Percentiles rank a stretch among this genome's conserved stretches.
These are phyloP conservation scores for Dendrocalamus latiflorus DNA, from an alignment of 202 grass and related monocot species.

Conservation along the genomic window DNA sequence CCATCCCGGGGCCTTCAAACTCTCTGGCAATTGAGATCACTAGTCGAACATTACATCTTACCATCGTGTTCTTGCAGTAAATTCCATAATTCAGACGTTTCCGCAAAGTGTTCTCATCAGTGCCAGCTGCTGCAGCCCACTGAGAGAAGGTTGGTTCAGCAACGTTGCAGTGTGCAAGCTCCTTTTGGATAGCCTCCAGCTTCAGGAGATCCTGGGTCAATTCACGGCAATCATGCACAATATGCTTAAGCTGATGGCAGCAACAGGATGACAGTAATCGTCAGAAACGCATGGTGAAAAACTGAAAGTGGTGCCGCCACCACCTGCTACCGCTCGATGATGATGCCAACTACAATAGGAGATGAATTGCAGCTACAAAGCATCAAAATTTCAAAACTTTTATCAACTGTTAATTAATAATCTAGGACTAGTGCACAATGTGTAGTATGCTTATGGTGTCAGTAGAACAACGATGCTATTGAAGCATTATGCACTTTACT, in stretches of 20 bases:
- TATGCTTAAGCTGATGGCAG: conserved; percentile 1
- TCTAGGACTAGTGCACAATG: neutral
- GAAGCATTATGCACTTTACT: neutral
- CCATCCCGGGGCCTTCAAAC: conserved; percentile 47
- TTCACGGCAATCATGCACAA: conserved; percentile 1
- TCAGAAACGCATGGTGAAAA: neutral
- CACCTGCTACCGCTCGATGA: neutral
- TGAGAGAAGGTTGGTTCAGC: conserved; percentile 60
- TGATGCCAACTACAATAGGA: neutral
- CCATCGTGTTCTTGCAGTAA: conserved; percentile 81
- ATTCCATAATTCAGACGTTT: conserved; percentile 55
- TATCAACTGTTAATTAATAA: neutral
- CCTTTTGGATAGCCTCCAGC: conserved; percentile 49
- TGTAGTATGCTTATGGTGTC: neutral
- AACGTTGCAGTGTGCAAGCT: conserved; percentile 36
- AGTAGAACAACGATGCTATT: neutral
- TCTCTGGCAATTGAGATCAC: conserved; percentile 92
- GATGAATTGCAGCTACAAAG: neutral
- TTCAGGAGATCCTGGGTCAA: conserved; percentile 61
- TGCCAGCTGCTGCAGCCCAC: conserved; percentile 69
- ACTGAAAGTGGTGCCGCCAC: neutral
- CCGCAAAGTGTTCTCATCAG: conserved; percentile 47
- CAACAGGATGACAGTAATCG: neutral
- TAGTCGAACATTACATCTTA: conserved; percentile 75
- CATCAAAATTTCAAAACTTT: neutral